A percentile compares a stretch with the other conserved stretches of the same genome.
phyloP scores from a whole-genome alignment of 2,329 filamentous ascomycete genomes.

The Epichloe aotearoae region DNA sequence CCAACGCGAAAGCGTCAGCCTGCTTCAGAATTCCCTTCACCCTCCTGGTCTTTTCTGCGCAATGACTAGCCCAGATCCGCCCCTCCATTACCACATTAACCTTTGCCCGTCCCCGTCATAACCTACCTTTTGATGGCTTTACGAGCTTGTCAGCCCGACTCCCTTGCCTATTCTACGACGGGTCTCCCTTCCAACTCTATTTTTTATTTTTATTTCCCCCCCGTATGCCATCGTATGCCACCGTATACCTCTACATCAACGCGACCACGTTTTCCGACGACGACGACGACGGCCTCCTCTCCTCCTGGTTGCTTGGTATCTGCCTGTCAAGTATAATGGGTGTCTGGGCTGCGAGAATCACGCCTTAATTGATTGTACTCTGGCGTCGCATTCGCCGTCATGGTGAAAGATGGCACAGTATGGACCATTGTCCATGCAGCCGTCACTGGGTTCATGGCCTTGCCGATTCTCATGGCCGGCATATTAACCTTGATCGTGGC shows the following conservation, averaged over 20 bases:
- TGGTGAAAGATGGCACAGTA: slow-evolving; percentile 1
- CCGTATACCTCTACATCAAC: background rate
- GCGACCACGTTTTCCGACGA: background rate
- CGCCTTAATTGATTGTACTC: background rate
- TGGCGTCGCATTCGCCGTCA: background rate
- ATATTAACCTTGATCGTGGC: slow-evolving; percentile 3
- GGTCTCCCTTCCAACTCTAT: background rate
- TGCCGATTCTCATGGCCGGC: slow-evolving; percentile 4
- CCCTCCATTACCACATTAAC: background rate
- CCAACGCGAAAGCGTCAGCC: background rate
- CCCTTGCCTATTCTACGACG: background rate
- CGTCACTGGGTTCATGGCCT: slow-evolving; percentile 4
- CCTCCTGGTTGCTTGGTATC: background rate
- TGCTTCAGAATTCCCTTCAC: background rate
- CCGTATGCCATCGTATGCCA: no score
- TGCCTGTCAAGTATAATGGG: slow-evolving; percentile 1
- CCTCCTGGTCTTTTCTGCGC: slow-evolving; percentile 1
- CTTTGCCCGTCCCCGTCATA: background rate
- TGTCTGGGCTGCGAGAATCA: background rate
- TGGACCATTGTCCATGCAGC: slow-evolving; percentile 7
- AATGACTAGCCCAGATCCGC: background rate
- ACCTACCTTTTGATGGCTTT: background rate
- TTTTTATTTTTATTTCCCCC: background rate
- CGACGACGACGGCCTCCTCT: background rate
- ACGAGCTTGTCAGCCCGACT: background rate